A percentile compares a stretch with the other conserved stretches of the same genome.
Evolutionary conservation across 371 early-diverging fungal species (phyloP).

Genomic region (Synchytrium microbalum): DNA sequence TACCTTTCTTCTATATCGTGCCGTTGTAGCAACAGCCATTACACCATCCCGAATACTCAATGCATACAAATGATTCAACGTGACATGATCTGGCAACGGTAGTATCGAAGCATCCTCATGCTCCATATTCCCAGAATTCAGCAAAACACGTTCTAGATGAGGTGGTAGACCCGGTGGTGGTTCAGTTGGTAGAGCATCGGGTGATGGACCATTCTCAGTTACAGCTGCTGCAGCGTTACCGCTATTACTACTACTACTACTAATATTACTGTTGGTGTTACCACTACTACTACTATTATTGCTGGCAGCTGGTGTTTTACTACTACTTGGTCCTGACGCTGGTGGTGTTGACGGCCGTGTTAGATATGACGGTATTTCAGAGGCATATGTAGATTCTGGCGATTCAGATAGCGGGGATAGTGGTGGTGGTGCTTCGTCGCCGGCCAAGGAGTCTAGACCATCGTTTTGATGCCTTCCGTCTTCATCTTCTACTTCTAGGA

Average conservation of each 20-base stretch:
- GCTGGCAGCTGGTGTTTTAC: conserved; percentile 53
- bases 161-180: conserved; percentile 86
- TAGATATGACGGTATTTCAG: conserved; percentile 54
- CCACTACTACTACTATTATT: conserved; percentile 7
- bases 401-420: conserved; percentile 28
- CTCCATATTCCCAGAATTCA: conserved; percentile 57
- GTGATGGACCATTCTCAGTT: conserved; percentile 17
- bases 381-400: conserved; percentile 55
- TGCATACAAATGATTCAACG: conserved; percentile 91
- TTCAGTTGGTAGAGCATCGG: conserved; percentile 25
- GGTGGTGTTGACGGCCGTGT: conserved; percentile 9
- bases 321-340: conserved; percentile 55
- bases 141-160: conserved; percentile 81
- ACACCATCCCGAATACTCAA: conserved; percentile 93
- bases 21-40: conserved; percentile 78
- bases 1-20: conserved; percentile 59
- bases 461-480: conserved; percentile 33
- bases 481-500: conserved; percentile 65
- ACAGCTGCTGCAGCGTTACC: conserved; percentile 12
- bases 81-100: conserved; percentile 88
- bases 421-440: conserved; percentile 10
- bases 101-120: conserved; percentile 68
- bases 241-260: no score
- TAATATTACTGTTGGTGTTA: conserved; percentile 16
- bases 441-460: conserved; percentile 33